Base-by-base conservation (phyloP, 805 yeast genomes). In the Starmerella bombicola region DNA sequence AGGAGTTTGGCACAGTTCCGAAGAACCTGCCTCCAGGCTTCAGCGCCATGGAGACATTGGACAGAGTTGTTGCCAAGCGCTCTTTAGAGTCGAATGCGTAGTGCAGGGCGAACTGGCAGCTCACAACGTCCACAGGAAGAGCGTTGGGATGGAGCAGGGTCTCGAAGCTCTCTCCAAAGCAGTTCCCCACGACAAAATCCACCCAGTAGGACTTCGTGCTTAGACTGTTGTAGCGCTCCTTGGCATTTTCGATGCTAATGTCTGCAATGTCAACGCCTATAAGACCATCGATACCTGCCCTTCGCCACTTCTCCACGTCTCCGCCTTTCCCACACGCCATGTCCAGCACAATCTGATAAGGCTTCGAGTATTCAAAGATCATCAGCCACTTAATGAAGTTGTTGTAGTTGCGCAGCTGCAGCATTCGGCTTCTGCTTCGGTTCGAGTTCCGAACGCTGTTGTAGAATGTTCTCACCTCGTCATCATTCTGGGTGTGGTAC, bases 281-380 rank as follows among this genome's bases (percentile, higher is more conserved):
- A 50, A 80, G 82, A 35, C 85, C 86, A 18, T 73, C 69, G 2
- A 83, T 71, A 17, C 72, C 65, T 1, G 83, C 79, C 51, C 74
- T 74, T 38, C 78, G 80, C 76, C 94, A 88, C 58, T 91, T 91
- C 52, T 80, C 74, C 54, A 91, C 64, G 63, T 91, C 99, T 21
- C 99, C 99, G 38, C 99, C 99, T 59, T 91, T 93, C 12, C 99
- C 99, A 61, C 97, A 86, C 13, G 95, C 95, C 41, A 88, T 61
- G 55, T 91, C 99, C 16, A 91, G 63, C 1, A 80, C 84, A 17
- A 71, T 68, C 30, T 71, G 69, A 46, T 73, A 63, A 34, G 66
- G 64, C 26, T 64, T 64, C 2, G 78, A 74, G 59, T 68, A 77
- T 50, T 79, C 80, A 41, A 79, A 78, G 40, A 91, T 76, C 7